Percentiles rank a stretch among this genome's conserved stretches.
These are phyloP conservation scores for Pleoardoris graminearum DNA, from an alignment of 2,329 filamentous ascomycete species.

Conservation along the genomic window DNA sequence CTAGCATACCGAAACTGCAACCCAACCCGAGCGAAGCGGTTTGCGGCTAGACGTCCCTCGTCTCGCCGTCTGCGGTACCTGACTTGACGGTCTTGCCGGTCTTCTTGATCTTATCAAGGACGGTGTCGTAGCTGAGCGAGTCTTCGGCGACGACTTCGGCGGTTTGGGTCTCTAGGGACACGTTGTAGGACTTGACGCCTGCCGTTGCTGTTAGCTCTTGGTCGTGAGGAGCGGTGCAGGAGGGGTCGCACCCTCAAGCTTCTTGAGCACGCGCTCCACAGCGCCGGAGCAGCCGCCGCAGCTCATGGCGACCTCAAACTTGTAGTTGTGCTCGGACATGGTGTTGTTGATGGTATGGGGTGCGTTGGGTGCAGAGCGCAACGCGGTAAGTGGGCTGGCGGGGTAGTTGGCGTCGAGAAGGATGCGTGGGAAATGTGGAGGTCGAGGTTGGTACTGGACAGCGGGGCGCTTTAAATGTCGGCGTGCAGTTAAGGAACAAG, in stretches of 20 bases:
- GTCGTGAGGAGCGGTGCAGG: no score
- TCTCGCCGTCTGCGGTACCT: conserved; percentile 67
- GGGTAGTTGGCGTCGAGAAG: no score
- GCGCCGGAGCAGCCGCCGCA: conserved; percentile 97
- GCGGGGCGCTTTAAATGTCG: conserved; percentile 10
- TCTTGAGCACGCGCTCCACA: conserved; percentile 87
- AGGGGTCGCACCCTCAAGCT: conserved; percentile 72
- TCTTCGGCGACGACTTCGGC: conserved; percentile 75
- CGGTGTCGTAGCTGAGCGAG: conserved; percentile 73
- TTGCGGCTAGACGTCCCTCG: conserved; percentile 31
- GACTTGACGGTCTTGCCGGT: conserved; percentile 90
- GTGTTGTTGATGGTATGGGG: conserved; percentile 26
- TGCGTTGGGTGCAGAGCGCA: conserved; percentile 5
- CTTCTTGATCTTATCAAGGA: conserved; percentile 88
- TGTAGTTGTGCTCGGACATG: conserved; percentile 85
- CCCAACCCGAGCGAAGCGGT: background rate
- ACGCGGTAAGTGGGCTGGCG: conserved; percentile 11
- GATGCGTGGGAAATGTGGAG: no score
- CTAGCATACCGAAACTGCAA: conserved; percentile 17
- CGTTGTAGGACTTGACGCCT: conserved; percentile 87
- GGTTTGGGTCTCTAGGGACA: conserved; percentile 83
- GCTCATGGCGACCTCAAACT: conserved; percentile 92
- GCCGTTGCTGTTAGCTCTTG: conserved; percentile 21
- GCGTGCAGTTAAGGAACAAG: background rate
- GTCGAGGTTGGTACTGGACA: background rate